A percentile compares a stretch with the other conserved stretches of the same genome.
Evolutionary conservation across 169 alveolate genomes (phyloP).

Genomic region (Eimeria falciformis): DNA sequence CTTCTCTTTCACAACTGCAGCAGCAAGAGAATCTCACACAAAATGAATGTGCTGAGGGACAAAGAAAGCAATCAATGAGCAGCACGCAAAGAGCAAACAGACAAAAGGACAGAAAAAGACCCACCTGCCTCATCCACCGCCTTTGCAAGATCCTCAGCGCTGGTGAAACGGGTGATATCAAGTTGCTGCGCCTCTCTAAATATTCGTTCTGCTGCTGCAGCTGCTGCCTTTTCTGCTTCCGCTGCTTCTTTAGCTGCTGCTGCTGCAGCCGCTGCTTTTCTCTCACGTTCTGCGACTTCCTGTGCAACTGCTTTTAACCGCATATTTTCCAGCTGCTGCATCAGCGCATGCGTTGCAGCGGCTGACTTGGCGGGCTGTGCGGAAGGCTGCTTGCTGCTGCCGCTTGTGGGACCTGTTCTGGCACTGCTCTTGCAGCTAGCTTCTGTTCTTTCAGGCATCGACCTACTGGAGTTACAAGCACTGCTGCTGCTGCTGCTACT

Average conservation of each 20-base stretch:
- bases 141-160: slow-evolving; percentile 72
- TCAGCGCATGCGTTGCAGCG: slow-evolving; percentile 57
- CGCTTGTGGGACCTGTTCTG: background rate
- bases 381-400: background rate
- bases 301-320: slow-evolving; percentile 46
- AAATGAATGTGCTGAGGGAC: background rate
- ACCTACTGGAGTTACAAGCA: background rate
- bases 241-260: slow-evolving; percentile 62
- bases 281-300: slow-evolving; percentile 14
- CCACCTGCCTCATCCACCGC: slow-evolving; percentile 73
- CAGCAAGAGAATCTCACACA: background rate
- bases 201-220: slow-evolving; percentile 51
- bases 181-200: slow-evolving; percentile 61
- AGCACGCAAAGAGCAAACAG: background rate
- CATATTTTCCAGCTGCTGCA: slow-evolving; percentile 61
- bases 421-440: background rate
- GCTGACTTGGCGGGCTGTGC: background rate
- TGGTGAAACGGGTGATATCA: slow-evolving; percentile 61
- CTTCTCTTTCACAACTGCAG: slow-evolving; percentile 73
- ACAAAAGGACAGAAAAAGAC: background rate
- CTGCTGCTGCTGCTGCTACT: slow-evolving; percentile 70
- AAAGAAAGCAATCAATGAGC: background rate
- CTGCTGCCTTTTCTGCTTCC: slow-evolving; percentile 23
- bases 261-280: slow-evolving; percentile 64
- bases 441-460: background rate